A percentile compares a stretch with the other conserved stretches of the same genome.
phyloP scores from a whole-genome alignment of 2,329 filamentous ascomycete species.

The Penicillium hordei region DNA sequence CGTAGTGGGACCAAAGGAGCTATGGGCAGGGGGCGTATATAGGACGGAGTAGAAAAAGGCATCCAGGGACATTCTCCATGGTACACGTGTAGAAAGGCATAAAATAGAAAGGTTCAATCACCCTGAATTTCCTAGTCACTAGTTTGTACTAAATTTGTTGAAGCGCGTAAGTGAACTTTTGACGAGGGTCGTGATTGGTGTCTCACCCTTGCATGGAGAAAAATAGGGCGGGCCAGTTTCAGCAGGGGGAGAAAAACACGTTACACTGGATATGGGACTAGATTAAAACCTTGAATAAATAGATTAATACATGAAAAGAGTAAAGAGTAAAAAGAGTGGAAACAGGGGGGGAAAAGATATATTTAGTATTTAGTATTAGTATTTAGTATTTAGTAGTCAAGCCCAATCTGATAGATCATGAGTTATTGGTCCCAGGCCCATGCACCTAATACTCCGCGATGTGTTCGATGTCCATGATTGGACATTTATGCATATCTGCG shows the following conservation, averaged over 20 bases:
- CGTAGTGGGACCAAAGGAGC: conserved; percentile 5
- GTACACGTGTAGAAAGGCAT: conserved; percentile 25
- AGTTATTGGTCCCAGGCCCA: conserved; percentile 23
- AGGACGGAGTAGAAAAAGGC: background rate
- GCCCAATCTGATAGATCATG: conserved; percentile 31
- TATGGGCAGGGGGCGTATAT: conserved; percentile 5
- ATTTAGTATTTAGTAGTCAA: background rate
- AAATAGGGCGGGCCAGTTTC: conserved; percentile 13
- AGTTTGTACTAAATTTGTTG: background rate
- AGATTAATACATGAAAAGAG: background rate
- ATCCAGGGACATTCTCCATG: conserved; percentile 16
- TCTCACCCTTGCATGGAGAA: conserved; percentile 10
- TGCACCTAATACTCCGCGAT: conserved; percentile 19
- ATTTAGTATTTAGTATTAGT: background rate
- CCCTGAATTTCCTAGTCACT: background rate
- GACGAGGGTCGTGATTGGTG: conserved; percentile 9
- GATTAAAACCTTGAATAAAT: conserved; percentile 6
- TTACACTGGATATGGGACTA: conserved; percentile 9
- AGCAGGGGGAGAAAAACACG: conserved; percentile 7
- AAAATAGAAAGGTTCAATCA: conserved; percentile 3
- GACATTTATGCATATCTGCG: conserved; percentile 1
- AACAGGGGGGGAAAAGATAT: no score
- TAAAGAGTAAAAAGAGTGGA: background rate
- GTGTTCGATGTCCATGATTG: background rate
- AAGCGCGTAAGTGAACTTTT: background rate